These are phyloP conservation scores for Populus ilicifolia DNA, from an alignment of 345 rosid species.

Conservation along the genomic window DNA sequence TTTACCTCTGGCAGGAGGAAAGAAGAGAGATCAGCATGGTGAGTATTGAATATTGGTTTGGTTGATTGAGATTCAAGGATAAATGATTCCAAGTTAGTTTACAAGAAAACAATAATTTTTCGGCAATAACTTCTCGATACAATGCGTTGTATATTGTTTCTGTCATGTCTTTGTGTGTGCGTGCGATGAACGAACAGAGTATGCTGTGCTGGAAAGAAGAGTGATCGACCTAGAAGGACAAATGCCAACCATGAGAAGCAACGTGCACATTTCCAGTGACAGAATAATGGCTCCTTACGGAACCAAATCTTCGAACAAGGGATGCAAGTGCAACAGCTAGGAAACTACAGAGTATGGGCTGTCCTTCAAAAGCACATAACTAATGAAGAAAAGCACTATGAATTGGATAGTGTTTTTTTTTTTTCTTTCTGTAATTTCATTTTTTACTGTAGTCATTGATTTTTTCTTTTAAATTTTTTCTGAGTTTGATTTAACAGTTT, in stretches of 20 bases:
- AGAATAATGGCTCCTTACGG: constrained; percentile 10
- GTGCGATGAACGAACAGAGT: constrained; percentile 19
- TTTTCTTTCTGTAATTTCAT: too few species aligned
- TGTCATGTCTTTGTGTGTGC: constrained; percentile 10
- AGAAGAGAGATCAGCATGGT: not conserved
- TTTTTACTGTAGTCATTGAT: too few species aligned
- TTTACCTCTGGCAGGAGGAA: not conserved
- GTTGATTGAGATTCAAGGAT: not conserved
- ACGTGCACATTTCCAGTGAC: constrained; percentile 19
- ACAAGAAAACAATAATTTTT: not conserved
- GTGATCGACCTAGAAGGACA: constrained; percentile 35
- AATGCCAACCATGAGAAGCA: constrained; percentile 41
- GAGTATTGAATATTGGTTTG: not conserved
- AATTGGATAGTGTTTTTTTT: too few species aligned
- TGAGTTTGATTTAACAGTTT: too few species aligned
- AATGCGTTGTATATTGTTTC: not conserved
- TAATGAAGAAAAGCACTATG: too few species aligned
- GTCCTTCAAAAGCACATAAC: constrained; percentile 14
- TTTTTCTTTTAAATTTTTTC: too few species aligned
- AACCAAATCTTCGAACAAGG: constrained; percentile 2
- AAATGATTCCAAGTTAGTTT: constrained; percentile 1
- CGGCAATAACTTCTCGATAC: not conserved
- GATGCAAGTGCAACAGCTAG: constrained; percentile 43
- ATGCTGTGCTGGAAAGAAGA: constrained; percentile 45
- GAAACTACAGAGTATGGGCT: constrained; percentile 30